phyloP scores from a whole-genome alignment of 148 eudicot species.

The Vaccinium myrtillus region DNA sequence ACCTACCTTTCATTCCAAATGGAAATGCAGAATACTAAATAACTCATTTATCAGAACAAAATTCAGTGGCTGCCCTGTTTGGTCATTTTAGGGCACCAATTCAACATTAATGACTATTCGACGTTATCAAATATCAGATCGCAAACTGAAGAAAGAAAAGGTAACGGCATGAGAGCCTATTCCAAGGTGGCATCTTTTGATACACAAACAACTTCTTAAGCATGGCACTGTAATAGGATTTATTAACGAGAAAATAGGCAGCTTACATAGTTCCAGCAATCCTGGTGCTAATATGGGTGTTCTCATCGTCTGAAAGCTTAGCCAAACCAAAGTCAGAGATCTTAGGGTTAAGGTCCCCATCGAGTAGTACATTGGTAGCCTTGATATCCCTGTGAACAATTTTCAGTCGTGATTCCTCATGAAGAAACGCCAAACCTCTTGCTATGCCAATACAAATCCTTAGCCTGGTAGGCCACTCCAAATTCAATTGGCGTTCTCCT shows the following conservation, averaged over 20 bases:
- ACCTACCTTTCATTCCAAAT: not conserved
- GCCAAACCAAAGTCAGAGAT: slow-evolving; percentile 58
- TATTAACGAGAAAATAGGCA: not conserved
- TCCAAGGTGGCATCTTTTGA: not conserved
- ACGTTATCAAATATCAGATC: not conserved
- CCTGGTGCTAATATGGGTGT: slow-evolving; percentile 45
- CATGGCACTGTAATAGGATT: not conserved
- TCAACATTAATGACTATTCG: not conserved
- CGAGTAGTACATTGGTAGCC: slow-evolving; percentile 41
- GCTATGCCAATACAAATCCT: slow-evolving; percentile 45
- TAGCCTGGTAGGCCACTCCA: slow-evolving; percentile 47
- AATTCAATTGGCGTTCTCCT: slow-evolving; percentile 19
- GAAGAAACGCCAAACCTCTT: slow-evolving; percentile 45
- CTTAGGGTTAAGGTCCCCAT: slow-evolving; percentile 40
- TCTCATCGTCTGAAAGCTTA: slow-evolving; percentile 44
- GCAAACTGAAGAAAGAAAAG: not conserved
- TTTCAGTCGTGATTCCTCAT: slow-evolving; percentile 40
- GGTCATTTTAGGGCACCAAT: not conserved
- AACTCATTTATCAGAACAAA: not conserved
- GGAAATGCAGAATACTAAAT: not conserved
- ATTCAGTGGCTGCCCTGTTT: not conserved
- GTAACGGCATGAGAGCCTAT: not conserved
- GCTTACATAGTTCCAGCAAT: slow-evolving; percentile 55
- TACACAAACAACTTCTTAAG: too few relatives aligned
- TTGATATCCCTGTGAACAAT: slow-evolving; percentile 54